Percentiles rank a stretch among this genome's conserved stretches.
Conservation (phyloP, 2,329 filamentous ascomycete species). For the Macrophomina pseudophaseolina region DNA sequence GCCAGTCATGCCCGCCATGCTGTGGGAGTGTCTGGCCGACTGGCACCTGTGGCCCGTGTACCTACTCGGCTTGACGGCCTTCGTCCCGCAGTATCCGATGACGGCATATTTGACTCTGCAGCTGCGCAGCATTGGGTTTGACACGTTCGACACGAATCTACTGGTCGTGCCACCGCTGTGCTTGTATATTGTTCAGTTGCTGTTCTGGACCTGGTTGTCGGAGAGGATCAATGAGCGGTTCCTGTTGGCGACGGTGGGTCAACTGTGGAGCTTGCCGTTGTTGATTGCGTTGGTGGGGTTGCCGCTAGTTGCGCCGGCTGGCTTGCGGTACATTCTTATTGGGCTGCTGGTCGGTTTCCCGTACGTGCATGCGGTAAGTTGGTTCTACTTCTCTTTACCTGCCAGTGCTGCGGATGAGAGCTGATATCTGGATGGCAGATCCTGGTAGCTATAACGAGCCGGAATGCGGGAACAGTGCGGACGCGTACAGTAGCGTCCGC, state of each 20-base stretch:
- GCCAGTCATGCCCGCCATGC: constrained; percentile 53
- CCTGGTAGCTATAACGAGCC: constrained; percentile 64
- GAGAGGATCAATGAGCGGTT: constrained; percentile 60
- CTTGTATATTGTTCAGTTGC: constrained; percentile 57
- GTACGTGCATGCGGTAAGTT: constrained; percentile 53
- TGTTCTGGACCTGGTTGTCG: constrained; percentile 54
- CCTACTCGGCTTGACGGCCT: constrained; percentile 50
- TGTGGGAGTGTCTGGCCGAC: constrained; percentile 58
- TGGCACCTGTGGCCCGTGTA: constrained; percentile 63
- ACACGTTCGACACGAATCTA: constrained; percentile 50
- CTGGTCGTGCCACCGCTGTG: constrained; percentile 50
- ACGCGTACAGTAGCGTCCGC: constrained; percentile 67
- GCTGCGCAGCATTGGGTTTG: constrained; percentile 47
- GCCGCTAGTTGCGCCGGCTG: constrained; percentile 41
- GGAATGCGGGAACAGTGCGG: constrained; percentile 67
- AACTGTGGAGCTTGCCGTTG: constrained; percentile 49
- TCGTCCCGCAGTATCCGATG: constrained; percentile 44
- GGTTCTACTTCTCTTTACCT: background rate
- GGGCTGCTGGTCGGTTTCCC: constrained; percentile 47
- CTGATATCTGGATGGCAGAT: constrained; percentile 41
- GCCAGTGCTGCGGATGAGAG: background rate
- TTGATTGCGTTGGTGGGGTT: constrained; percentile 45
- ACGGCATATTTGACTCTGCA: constrained; percentile 47
- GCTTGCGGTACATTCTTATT: constrained; percentile 46
- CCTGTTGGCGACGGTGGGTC: constrained; percentile 51